Conservation (phyloP, 164 flowering plant genomes). For the Magnolia officinalis region DNA sequence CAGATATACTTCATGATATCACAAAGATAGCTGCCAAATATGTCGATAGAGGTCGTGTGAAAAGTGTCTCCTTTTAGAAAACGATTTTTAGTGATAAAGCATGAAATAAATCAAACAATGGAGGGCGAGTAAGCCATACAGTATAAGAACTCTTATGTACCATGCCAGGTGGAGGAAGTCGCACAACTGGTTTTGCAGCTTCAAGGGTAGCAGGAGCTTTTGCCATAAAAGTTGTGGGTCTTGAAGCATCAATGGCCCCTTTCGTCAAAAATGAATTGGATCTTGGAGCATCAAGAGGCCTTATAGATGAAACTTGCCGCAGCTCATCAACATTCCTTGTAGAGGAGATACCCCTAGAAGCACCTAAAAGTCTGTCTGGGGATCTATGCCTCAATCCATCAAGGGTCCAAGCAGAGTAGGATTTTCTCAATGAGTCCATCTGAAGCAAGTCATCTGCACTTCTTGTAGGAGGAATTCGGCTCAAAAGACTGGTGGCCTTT, state of each 20-base stretch:
- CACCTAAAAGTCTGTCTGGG: conserved; percentile 44
- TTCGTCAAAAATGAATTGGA: conserved; percentile 32
- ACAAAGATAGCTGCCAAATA: not conserved
- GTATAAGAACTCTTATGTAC: conserved; percentile 37
- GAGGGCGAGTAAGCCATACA: conserved; percentile 24
- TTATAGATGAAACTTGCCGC: conserved; percentile 32
- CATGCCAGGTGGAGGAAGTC: conserved; percentile 30
- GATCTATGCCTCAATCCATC: conserved; percentile 60
- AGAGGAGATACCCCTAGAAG: conserved; percentile 50
- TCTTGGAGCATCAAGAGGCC: conserved; percentile 44
- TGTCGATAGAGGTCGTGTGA: not conserved
- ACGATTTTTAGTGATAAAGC: not conserved
- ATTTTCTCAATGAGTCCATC: conserved; percentile 35
- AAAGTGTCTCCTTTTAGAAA: not conserved
- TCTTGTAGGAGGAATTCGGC: conserved; percentile 41
- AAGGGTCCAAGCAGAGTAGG: conserved; percentile 55
- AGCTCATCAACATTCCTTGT: conserved; percentile 37
- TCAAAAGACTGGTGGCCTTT: conserved; percentile 23
- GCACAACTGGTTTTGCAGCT: conserved; percentile 37
- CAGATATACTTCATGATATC: not conserved
- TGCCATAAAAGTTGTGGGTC: conserved; percentile 35
- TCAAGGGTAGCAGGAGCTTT: conserved; percentile 34
- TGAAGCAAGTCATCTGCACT: conserved; percentile 41
- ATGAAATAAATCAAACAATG: not conserved
- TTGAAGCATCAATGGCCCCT: conserved; percentile 36